phyloP scores from a whole-genome alignment of 805 yeast genomes.

The Ogataea parapolymorpha region DNA sequence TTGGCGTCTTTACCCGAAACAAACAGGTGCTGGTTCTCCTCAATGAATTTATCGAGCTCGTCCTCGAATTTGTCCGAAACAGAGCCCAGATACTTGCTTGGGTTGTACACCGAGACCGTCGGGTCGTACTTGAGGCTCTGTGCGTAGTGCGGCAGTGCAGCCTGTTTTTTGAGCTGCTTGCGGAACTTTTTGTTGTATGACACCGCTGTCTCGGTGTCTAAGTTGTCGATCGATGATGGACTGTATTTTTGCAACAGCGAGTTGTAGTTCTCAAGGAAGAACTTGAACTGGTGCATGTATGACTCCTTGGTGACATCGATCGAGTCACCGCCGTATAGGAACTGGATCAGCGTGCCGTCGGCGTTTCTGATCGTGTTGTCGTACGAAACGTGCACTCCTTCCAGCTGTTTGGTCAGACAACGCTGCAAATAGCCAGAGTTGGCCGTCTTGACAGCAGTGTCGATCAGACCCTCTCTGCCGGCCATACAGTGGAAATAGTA shows the following conservation, averaged over 20 bases:
- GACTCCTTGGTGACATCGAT: constrained; percentile 93
- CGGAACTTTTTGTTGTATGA: constrained; percentile 77
- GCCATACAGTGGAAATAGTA: constrained; percentile 99
- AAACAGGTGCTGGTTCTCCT: constrained; percentile 52
- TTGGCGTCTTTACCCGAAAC: constrained; percentile 48
- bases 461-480: constrained; percentile 99
- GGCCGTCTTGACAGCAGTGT: constrained; percentile 98
- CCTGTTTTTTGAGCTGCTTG: constrained; percentile 67
- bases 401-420: constrained; percentile 96
- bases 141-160: constrained; percentile 57
- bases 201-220: constrained; percentile 82
- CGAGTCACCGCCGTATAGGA: constrained; percentile 97
- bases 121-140: constrained; percentile 77
- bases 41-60: constrained; percentile 69
- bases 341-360: constrained; percentile 91
- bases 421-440: constrained; percentile 98
- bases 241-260: constrained; percentile 82
- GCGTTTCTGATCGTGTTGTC: constrained; percentile 95
- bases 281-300: constrained; percentile 87
- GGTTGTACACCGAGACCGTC: constrained; percentile 77
- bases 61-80: constrained; percentile 88
- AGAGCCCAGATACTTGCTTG: constrained; percentile 87
- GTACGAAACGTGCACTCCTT: constrained; percentile 91
- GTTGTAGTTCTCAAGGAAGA: constrained; percentile 89
- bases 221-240: constrained; percentile 70